Conservation (phyloP, 2,329 filamentous ascomycete species). For the Leptographium lundbergii region DNA sequence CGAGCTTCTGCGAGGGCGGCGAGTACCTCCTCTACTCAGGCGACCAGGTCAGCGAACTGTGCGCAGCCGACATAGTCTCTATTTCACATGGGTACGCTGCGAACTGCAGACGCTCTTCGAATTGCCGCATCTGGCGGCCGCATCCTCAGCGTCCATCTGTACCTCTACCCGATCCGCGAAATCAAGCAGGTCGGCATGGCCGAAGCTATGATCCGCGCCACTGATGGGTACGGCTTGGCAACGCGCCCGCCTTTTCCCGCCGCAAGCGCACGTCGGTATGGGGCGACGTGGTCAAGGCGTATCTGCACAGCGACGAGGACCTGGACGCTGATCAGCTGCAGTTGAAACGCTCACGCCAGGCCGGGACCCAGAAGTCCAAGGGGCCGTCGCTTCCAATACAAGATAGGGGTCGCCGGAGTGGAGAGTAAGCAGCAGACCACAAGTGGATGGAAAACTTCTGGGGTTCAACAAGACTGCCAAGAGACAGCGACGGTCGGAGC, state of each 20-base stretch:
- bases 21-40: slow-evolving; percentile 9
- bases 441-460: too few relatives aligned
- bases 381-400: too few relatives aligned
- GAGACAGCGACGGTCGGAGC: too few relatives aligned
- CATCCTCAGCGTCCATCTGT: slow-evolving; percentile 8
- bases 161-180: slow-evolving; percentile 9
- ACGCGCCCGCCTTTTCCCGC: slow-evolving; percentile 6
- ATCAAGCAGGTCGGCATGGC: slow-evolving; percentile 8
- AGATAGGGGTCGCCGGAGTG: neutral
- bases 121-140: slow-evolving; percentile 1
- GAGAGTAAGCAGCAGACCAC: neutral
- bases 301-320: slow-evolving; percentile 6
- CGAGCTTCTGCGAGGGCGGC: slow-evolving; percentile 7
- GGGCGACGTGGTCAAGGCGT: slow-evolving; percentile 7
- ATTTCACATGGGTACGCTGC: slow-evolving; percentile 9
- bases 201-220: slow-evolving; percentile 4
- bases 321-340: neutral
- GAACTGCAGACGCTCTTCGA: slow-evolving; percentile 8
- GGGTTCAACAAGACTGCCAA: too few relatives aligned
- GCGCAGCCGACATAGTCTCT: neutral
- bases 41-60: neutral
- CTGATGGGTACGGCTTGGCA: slow-evolving; percentile 8
- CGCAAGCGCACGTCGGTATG: slow-evolving; percentile 9
- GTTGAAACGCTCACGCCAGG: neutral
- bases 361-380: neutral